Evolutionary conservation across 2,329 filamentous ascomycete species (phyloP), one percentile per base, ranked within the genome.

Genomic region (Colletotrichum caudatum): DNA sequence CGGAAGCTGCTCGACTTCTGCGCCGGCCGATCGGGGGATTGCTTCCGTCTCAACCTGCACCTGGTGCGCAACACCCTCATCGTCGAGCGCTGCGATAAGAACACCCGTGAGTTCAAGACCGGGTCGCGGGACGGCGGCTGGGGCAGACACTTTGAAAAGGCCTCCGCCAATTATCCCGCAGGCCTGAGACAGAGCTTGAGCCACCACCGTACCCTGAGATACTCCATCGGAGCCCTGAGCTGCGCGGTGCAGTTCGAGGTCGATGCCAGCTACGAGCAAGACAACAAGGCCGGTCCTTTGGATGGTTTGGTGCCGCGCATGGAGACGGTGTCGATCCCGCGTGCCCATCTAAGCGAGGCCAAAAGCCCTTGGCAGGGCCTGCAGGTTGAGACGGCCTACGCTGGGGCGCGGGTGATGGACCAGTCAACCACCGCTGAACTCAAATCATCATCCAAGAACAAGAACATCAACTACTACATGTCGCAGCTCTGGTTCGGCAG

Each of bases 401-500:
- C 1, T 5, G 53, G 11, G 12, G 53, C 53, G 8, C 11, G 18
- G 20, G 33, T 29, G 20, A 74, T 74, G 51, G 53, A 62, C 6
- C 75, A 74, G 41, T 65, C 56, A 7, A 63, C n/a, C 9, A 37
- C 64, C n/a, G 76, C 74, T 11, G 76, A 77, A 44, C 71, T 79
- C 57, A 78, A 78, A 39, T 71, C 73, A 11, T 48, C 53, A 20
- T 35, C 12, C 11, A 62, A 11, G 8, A 3, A 6, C 4, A 73
- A 44, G 41, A 11, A 0, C 29, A 51, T 1, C 14, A 29, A 26
- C 5, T 1, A n/a, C 6, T 67, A 5, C 29, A 35, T 78, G 0
- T 70, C 76, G 0, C 76, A 78, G 66, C 74, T 78, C 9, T 79
- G 77, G 78, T 76, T 79, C 33, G 77, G 77, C 6, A 75, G 78